These are phyloP conservation scores for Scheffersomyces cryptocercus DNA, from an alignment of 1,139 yeast species.

Conservation along the genomic window DNA sequence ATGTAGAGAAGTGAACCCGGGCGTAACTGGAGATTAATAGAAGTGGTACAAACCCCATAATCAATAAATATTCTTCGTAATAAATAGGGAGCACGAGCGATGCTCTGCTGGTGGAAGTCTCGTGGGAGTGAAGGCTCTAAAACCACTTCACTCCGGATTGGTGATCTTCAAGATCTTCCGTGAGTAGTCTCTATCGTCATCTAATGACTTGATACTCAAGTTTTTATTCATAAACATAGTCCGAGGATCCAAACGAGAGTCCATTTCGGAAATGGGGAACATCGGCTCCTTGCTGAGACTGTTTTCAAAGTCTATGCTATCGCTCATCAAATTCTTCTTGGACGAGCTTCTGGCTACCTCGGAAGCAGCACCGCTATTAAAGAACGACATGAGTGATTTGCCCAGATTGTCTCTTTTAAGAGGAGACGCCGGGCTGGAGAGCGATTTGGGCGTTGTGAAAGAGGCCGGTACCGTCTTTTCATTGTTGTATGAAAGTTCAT, in stretches of 20 bases:
- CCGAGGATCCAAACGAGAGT: conserved; percentile 68
- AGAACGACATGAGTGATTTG: conserved; percentile 35
- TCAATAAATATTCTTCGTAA: too few relatives aligned
- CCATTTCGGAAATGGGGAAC: conserved; percentile 57
- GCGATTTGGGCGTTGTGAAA: conserved; percentile 10
- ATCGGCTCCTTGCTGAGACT: conserved; percentile 6
- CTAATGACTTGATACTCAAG: conserved; percentile 62
- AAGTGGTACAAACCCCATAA: too few relatives aligned
- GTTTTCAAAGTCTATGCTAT: conserved; percentile 2
- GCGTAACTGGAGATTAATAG: too few relatives aligned
- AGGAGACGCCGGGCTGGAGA: conserved; percentile 14
- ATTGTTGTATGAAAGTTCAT: conserved; percentile 26
- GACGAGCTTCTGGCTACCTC: conserved; percentile 33
- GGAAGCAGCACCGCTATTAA: conserved; percentile 22
- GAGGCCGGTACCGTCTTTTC: conserved; percentile 20
- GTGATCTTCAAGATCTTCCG: conserved; percentile 67
- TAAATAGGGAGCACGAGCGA: too few relatives aligned
- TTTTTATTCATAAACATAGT: conserved; percentile 60
- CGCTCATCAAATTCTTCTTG: conserved; percentile 27
- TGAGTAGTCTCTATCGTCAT: conserved; percentile 74
- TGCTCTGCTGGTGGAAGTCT: too few relatives aligned
- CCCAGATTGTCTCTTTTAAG: conserved; percentile 37
- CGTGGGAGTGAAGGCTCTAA: too few relatives aligned
- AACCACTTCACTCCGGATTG: conserved; percentile 47
- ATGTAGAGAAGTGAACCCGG: too few relatives aligned